These are phyloP conservation scores for Coemansia sp. DNA, from an alignment of 192 early-diverging fungal species.

Conservation along the genomic window DNA sequence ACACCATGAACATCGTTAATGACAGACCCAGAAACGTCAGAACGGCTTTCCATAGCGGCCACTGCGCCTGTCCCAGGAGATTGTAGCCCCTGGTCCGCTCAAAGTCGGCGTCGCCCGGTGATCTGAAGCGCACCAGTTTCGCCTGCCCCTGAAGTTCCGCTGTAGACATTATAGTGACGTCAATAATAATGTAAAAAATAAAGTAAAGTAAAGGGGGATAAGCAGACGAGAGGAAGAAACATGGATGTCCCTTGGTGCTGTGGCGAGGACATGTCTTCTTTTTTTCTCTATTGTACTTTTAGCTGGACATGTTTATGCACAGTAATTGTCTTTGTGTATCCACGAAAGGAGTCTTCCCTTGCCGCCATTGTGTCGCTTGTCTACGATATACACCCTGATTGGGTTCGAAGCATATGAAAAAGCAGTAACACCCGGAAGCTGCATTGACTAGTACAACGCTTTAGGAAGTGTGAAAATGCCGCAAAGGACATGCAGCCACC, in stretches of 20 bases:
- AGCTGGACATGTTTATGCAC: not conserved
- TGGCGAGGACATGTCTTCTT: not conserved
- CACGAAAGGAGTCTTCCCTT: not conserved
- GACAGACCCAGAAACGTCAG: conserved; percentile 47
- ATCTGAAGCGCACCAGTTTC: not conserved
- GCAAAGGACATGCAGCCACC: not conserved
- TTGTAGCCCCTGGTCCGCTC: conserved; percentile 18
- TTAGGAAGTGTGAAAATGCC: not conserved
- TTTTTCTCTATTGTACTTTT: not conserved
- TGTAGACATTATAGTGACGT: no score
- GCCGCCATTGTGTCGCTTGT: not conserved
- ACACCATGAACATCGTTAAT: conserved; percentile 67
- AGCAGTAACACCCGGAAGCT: not conserved
- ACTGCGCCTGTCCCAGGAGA: conserved; percentile 43
- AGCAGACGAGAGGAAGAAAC: not conserved
- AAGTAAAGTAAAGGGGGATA: not conserved
- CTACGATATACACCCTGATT: not conserved
- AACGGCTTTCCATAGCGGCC: conserved; percentile 25
- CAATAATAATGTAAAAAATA: not conserved
- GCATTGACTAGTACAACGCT: not conserved
- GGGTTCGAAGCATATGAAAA: not conserved
- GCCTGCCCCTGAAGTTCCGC: not conserved
- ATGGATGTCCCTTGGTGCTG: not conserved
- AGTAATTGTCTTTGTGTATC: not conserved
- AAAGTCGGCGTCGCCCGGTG: not conserved